Evolutionary conservation across 164 flowering plant species (phyloP), one percentile per base, ranked within the genome.

Genomic region (Brasenia schreberi): DNA sequence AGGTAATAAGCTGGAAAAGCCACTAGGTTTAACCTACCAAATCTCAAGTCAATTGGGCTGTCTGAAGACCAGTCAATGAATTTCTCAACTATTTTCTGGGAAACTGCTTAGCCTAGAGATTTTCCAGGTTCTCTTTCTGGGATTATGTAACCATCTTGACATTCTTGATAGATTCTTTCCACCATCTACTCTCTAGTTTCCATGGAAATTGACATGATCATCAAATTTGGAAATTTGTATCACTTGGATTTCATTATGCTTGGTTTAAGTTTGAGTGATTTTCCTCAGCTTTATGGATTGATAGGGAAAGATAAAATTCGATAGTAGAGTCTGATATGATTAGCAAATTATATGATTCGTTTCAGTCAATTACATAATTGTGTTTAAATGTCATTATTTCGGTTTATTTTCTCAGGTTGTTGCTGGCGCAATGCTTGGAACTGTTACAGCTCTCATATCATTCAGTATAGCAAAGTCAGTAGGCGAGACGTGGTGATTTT

Each of bases 361-460:
- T 45, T 12, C 7, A 7, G 5, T 45, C 53, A 3, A 45, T 45
- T 45, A 45, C 11, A 45, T 45, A 45, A 7, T 45, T 45, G 53
- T 7, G 5, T 45, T 45, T 45, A 6, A 45, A 45, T 45, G 53
- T 1, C 53, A 12, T 45, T 4, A 7, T 7, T 7, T 7, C 12
- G 53, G 11, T 45, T 45, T 45, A 12, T 1, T 6, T 17, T 66
- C 42, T 16, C 77, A 82, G 83, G 85, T 80, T 44, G 17, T 77
- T 66, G 86, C 81, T 69, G 86, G 86, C 70, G 79, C 68, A 33
- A 43, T 80, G 43, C 73, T 82, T 52, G 86, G 83, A 67, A 7
- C 77, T 52, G 66, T 68, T 64, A 79, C 73, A 61, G 80, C 83
- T 14, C 59, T 63, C 17, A 42, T 78, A 65, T 69, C 44, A 7